These are phyloP conservation scores for Globisporangium cylindrosporum DNA, from an alignment of 352 stramenopile genomes.

Conservation along the genomic window DNA sequence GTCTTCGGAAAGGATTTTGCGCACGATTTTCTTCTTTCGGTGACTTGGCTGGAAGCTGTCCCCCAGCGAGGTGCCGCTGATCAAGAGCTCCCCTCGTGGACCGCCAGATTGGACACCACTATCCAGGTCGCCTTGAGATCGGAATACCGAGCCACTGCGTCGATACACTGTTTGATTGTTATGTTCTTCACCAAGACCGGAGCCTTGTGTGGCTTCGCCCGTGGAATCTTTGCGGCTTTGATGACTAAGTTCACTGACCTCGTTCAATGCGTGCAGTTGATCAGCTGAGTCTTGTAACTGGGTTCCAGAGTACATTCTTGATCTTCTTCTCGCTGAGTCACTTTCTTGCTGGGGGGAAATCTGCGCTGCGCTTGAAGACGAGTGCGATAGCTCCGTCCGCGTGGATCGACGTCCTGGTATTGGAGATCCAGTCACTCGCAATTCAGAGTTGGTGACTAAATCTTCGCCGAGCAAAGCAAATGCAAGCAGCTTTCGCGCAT, in stretches of 20 bases:
- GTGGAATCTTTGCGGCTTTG: not conserved
- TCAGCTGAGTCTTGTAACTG: not conserved
- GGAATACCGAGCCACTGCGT: not conserved
- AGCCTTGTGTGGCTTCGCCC: not conserved
- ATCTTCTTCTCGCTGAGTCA: conserved; percentile 4
- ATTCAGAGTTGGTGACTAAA: conserved; percentile 5
- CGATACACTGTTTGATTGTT: not conserved
- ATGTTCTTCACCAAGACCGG: not conserved
- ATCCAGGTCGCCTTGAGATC: not conserved
- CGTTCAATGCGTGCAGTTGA: not conserved
- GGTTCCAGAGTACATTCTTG: conserved; percentile 1
- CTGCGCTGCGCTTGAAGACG: not conserved
- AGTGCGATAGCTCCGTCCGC: not conserved
- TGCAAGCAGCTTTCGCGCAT: conserved; percentile 20
- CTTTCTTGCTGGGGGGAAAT: not conserved
- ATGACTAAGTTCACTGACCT: not conserved
- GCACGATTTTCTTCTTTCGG: conserved; percentile 34
- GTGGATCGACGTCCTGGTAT: not conserved
- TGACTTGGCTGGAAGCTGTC: conserved; percentile 8
- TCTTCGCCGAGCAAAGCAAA: conserved; percentile 23
- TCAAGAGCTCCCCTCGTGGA: not conserved
- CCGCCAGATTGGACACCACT: not conserved
- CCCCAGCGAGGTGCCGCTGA: conserved; percentile 1
- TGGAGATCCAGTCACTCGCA: conserved; percentile 4
- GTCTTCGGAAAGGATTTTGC: conserved; percentile 36